Evolutionary conservation across 2,329 filamentous ascomycete species (phyloP).

Genomic region (Aspergillus pseudonomiae): DNA sequence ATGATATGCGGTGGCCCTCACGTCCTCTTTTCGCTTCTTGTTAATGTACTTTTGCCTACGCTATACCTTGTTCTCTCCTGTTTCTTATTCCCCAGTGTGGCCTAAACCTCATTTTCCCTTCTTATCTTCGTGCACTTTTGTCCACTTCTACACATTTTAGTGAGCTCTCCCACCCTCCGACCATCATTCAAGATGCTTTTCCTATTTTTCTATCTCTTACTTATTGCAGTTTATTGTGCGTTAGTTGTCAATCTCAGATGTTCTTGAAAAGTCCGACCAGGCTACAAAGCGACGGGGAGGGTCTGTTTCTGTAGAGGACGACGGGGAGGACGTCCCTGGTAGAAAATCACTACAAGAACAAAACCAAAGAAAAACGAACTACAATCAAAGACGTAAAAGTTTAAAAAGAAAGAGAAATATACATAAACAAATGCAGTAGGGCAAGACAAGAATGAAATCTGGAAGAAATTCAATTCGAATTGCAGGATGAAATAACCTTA

Average conservation of each 20-base stretch:
- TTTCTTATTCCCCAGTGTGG: conserved; percentile 30
- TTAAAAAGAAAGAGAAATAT: too few relatives aligned
- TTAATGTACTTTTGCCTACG: conserved; percentile 43
- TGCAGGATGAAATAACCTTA: too few relatives aligned
- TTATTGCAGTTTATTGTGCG: conserved; percentile 19
- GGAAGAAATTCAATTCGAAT: too few relatives aligned
- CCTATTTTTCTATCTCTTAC: conserved; percentile 14
- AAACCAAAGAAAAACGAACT: neutral
- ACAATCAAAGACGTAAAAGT: neutral
- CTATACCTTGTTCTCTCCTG: conserved; percentile 37
- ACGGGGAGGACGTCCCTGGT: neutral
- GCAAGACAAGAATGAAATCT: neutral
- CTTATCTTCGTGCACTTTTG: conserved; percentile 23
- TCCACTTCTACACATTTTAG: conserved; percentile 29
- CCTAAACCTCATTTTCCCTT: conserved; percentile 24
- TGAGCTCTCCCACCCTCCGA: conserved; percentile 28
- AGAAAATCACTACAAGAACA: neutral
- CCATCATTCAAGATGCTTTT: conserved; percentile 28
- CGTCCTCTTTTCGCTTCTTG: conserved; percentile 39
- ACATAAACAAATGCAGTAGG: too few relatives aligned
- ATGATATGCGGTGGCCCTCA: conserved; percentile 29
- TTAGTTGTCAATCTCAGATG: conserved; percentile 28
- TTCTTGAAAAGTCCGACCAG: conserved; percentile 15
- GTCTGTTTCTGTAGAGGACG: neutral
- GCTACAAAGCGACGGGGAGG: neutral